phyloP scores from a whole-genome alignment of 805 yeast genomes.

The Debaryomyces hansenii region DNA sequence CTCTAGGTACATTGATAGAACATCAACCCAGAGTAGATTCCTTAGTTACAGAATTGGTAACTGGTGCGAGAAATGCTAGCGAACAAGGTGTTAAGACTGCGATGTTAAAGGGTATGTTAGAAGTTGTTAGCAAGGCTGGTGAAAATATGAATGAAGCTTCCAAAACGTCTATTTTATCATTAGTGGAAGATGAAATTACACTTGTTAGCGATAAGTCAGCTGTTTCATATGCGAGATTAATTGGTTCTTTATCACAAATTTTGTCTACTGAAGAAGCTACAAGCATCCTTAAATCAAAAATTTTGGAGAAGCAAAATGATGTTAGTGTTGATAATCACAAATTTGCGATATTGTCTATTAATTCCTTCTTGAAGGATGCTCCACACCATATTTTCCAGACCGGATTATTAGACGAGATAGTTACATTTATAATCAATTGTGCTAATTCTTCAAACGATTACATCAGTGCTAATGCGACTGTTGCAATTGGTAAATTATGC shows the following conservation, averaged over 20 bases:
- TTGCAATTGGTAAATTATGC: constrained; percentile 80
- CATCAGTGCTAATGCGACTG: constrained; percentile 70
- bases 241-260: constrained; percentile 74
- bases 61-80: constrained; percentile 68
- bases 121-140: constrained; percentile 81
- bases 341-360: constrained; percentile 70
- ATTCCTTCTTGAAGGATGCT: constrained; percentile 77
- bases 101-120: constrained; percentile 80
- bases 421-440: constrained; percentile 47
- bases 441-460: constrained; percentile 44
- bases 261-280: constrained; percentile 64
- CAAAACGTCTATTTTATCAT: constrained; percentile 61
- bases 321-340: constrained; percentile 43
- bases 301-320: constrained; percentile 46
- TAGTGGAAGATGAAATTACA: constrained; percentile 71
- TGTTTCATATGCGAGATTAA: constrained; percentile 72
- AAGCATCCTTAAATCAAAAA: constrained; percentile 58
- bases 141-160: constrained; percentile 72
- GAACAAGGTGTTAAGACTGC: constrained; percentile 77
- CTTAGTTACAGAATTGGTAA: constrained; percentile 75
- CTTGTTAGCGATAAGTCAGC: constrained; percentile 57
- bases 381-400: constrained; percentile 61
- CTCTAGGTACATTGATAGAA: constrained; percentile 82
- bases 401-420: constrained; percentile 51
- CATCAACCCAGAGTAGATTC: constrained; percentile 95